Evolutionary conservation across 1,284 basidiomycete genomes (phyloP).

Genomic region (Leccinum olivaceoglutinosum): DNA sequence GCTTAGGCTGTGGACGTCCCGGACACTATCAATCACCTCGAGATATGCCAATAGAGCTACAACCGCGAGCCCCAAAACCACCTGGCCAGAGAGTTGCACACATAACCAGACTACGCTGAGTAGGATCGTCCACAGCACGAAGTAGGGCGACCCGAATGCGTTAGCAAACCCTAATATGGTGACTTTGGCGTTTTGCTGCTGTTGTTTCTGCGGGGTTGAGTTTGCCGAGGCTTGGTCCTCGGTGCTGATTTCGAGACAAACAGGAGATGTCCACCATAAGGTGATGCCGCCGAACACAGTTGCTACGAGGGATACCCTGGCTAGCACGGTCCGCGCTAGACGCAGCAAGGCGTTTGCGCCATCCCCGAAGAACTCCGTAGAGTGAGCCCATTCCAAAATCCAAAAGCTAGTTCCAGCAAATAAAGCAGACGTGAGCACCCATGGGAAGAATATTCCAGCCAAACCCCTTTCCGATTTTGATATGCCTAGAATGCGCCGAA

Average conservation of each 20-base stretch:
- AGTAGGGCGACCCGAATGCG: conserved; percentile 82
- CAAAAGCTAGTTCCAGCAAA: conserved; percentile 62
- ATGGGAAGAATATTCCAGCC: conserved; percentile 59
- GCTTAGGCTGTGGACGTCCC: conserved; percentile 63
- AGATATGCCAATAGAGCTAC: conserved; percentile 68
- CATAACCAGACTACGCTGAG: conserved; percentile 58
- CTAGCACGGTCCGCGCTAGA: conserved; percentile 53
- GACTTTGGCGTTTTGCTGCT: conserved; percentile 39
- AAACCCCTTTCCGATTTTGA: conserved; percentile 74
- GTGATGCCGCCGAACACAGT: conserved; percentile 49
- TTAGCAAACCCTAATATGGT: conserved; percentile 87
- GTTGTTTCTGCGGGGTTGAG: neutral
- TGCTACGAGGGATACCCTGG: conserved; percentile 50
- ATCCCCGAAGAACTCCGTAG: conserved; percentile 39
- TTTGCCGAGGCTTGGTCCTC: conserved; percentile 3
- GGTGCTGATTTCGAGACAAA: conserved; percentile 63
- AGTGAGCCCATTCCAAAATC: conserved; percentile 77
- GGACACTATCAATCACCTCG: conserved; percentile 75
- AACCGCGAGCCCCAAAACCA: conserved; percentile 61
- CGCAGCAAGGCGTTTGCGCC: conserved; percentile 38
- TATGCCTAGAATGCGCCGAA: conserved; percentile 57
- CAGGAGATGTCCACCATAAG: conserved; percentile 67
- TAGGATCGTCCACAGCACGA: conserved; percentile 72
- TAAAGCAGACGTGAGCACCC: conserved; percentile 53
- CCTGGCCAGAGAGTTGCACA: conserved; percentile 78